These are phyloP conservation scores for Trichoderma semiorbis DNA, from an alignment of 2,329 filamentous ascomycete genomes.

Conservation along the genomic window DNA sequence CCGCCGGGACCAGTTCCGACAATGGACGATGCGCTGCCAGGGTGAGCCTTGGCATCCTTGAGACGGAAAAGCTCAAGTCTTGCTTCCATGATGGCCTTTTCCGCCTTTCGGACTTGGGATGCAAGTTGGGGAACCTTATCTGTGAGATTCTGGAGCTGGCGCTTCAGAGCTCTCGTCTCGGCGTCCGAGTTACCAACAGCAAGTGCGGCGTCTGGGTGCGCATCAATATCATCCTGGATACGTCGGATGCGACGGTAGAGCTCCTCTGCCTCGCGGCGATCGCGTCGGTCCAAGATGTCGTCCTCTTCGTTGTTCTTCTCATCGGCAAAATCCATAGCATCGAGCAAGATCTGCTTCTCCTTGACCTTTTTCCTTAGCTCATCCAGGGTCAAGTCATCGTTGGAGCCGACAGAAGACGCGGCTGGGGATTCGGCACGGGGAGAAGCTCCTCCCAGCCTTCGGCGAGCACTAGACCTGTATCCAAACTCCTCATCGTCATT, in stretches of 20 bases:
- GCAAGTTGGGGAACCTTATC: slow-evolving; percentile 90
- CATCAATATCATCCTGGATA: slow-evolving; percentile 91
- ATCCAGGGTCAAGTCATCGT: slow-evolving; percentile 80
- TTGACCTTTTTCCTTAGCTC: slow-evolving; percentile 89
- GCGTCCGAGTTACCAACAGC: slow-evolving; percentile 77
- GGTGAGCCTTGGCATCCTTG: slow-evolving; percentile 88
- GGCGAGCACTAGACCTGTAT: slow-evolving; percentile 90
- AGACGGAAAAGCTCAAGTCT: slow-evolving; percentile 89
- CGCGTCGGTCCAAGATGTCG: slow-evolving; percentile 83
- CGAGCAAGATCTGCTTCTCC: slow-evolving; percentile 89
- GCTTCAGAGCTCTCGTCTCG: slow-evolving; percentile 78
- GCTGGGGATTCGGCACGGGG: slow-evolving; percentile 76
- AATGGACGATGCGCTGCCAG: slow-evolving; percentile 73
- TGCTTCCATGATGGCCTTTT: slow-evolving; percentile 89
- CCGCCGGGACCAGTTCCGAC: slow-evolving; percentile 92
- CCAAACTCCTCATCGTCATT: slow-evolving; percentile 92
- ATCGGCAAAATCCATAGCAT: slow-evolving; percentile 95
- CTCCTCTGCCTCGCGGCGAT: slow-evolving; percentile 89
- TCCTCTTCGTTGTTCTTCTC: slow-evolving; percentile 88
- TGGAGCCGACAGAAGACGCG: slow-evolving; percentile 55
- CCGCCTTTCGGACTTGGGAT: slow-evolving; percentile 84
- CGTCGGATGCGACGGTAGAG: slow-evolving; percentile 88
- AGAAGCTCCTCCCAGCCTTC: slow-evolving; percentile 74
- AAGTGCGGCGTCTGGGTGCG: slow-evolving; percentile 72
- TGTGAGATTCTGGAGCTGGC: slow-evolving; percentile 82